Evolutionary conservation across 257 asterid species (phyloP).

Genomic region (Solanum sejunctum): DNA sequence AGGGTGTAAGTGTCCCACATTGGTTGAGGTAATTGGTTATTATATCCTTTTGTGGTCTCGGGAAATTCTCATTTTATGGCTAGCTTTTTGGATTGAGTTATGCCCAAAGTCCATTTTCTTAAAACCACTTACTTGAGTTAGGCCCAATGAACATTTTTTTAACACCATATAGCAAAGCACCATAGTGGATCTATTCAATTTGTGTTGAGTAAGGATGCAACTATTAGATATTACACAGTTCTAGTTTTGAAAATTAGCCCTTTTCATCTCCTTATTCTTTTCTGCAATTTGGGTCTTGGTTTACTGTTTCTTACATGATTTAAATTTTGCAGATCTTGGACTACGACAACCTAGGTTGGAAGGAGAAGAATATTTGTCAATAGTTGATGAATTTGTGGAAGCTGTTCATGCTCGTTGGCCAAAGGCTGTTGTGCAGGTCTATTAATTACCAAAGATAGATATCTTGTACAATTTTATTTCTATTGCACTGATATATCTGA

Average conservation of each 20-base stretch:
- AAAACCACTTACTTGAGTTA: neutral
- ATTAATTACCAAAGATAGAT: slow-evolving; percentile 1
- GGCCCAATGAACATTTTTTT: neutral
- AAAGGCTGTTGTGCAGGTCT: slow-evolving; percentile 98
- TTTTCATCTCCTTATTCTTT: neutral
- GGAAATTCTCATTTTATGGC: neutral
- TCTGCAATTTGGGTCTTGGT: neutral
- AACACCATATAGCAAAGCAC: neutral
- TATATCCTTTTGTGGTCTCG: neutral
- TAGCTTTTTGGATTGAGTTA: neutral
- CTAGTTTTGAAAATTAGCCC: neutral
- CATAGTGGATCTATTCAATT: neutral
- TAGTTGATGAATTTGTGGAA: slow-evolving; percentile 97
- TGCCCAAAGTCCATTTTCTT: neutral
- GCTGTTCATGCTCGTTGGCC: slow-evolving; percentile 99
- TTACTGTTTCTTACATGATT: neutral
- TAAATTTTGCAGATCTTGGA: slow-evolving; percentile 81
- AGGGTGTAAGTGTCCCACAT: neutral
- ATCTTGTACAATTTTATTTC: slow-evolving; percentile 1
- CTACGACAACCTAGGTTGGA: slow-evolving; percentile 86
- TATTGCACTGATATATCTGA: slow-evolving; percentile 11
- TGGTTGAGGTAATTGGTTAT: neutral
- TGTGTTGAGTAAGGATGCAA: neutral
- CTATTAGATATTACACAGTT: neutral
- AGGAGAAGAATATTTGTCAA: slow-evolving; percentile 85